Evolutionary conservation across 2,329 filamentous ascomycete genomes (phyloP), one percentile per base, ranked within the genome.

Genomic region (Elsinoe arachidis): DNA sequence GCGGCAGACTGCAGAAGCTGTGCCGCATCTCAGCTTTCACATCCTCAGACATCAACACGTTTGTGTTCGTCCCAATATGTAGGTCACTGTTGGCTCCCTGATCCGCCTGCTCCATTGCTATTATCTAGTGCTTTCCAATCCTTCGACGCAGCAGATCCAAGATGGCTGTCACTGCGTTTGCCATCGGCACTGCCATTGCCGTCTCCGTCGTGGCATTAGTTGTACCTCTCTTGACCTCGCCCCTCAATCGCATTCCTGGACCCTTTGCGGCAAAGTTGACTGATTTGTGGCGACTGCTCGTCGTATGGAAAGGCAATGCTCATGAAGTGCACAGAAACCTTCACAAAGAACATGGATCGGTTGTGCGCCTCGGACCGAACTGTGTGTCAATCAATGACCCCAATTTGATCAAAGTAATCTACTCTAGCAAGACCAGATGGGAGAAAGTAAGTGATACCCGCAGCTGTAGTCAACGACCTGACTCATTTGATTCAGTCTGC

Each of bases 251-350:
- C 11, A 44, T 55, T 9, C 53, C 53, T 15, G 53, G 53, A 2
- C 53, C 53, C 9, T 33, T 43, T 6, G 12, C 38, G 10, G 53
- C 53, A 11, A 43, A 30, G 14, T 46, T 57, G 1, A 19, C 58
- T 4, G 17, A 47, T 9, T 23, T 58, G 5, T 19, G 47, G 9
- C 30, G 33, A 5, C 17, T 58, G 14, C 1, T 44, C n/a, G 37
- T 37, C 23, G 52, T 55, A 2, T 21, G 57, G 26, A 57, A 56
- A 11, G 57, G 51, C 5, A 34, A 54, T 14, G 38, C 58, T 9
- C 55, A 54, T 5, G 57, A 56, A 1, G 64, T 68, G 2, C 58
- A 69, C 1, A 60, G 61, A 46, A 60, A 57, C 7, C 43, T 57
- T 9, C 55, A 57, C 35, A 26, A 39, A 14, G 4, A 38, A n/a